Evolutionary conservation across 345 rosid species (phyloP).

Genomic region (Adansonia digitata): DNA sequence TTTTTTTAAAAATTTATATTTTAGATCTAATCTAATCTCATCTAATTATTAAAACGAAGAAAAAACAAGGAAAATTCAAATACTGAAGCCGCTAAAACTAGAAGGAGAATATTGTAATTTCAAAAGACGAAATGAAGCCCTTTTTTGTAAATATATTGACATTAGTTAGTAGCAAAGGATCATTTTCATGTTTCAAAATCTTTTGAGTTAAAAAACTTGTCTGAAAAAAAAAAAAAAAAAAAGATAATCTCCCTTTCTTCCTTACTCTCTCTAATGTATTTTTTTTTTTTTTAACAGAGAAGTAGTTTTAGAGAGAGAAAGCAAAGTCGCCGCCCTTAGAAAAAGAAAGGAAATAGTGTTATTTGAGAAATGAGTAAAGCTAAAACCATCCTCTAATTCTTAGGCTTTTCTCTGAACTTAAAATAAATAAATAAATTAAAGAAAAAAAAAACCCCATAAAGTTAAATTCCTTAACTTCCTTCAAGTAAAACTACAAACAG

Average conservation of each 20-base stretch:
- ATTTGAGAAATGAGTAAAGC: constrained; percentile 61
- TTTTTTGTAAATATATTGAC: neutral
- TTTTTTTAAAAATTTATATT: too few species aligned
- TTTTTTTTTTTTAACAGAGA: constrained; percentile 22
- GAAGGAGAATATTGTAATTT: neutral
- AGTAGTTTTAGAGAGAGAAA: constrained; percentile 29
- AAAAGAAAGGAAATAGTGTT: constrained; percentile 20
- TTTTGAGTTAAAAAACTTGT: constrained; percentile 16
- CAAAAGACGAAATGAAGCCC: neutral
- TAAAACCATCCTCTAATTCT: constrained; percentile 34
- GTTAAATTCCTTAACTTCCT: constrained; percentile 8
- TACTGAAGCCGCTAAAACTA: neutral
- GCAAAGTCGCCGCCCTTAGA: constrained; percentile 16
- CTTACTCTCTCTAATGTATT: constrained; percentile 37
- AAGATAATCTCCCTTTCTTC: constrained; percentile 22
- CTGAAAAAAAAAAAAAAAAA: constrained; percentile 27
- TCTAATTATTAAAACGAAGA: neutral
- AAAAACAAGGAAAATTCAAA: neutral
- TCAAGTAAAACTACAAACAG: neutral
- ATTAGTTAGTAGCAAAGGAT: neutral
- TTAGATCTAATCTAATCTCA: neutral
- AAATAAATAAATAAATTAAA: constrained; percentile 8
- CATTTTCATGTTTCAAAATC: constrained; percentile 16
- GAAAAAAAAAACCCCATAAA: neutral
- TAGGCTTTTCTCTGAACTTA: constrained; percentile 37